Percentiles rank a stretch among this genome's conserved stretches.
Evolutionary conservation across 371 early-diverging fungal species (phyloP).

Genomic region (Circinella minor): DNA sequence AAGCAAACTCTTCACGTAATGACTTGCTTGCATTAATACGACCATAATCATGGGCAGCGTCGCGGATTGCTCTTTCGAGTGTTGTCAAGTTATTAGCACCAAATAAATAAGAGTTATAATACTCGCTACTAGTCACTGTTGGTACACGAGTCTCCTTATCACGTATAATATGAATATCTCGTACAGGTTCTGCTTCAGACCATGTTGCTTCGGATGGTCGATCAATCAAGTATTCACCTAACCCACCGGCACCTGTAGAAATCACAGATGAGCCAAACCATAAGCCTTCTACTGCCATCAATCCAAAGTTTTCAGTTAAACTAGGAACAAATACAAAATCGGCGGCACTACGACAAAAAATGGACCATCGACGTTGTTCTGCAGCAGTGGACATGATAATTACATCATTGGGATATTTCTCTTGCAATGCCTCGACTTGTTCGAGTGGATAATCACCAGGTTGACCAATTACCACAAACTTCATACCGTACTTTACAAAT

Average conservation of each 20-base stretch:
- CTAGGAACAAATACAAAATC: conserved; percentile 68
- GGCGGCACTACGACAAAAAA: conserved; percentile 63
- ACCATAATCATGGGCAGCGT: conserved; percentile 48
- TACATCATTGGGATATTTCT: conserved; percentile 49
- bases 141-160: conserved; percentile 29
- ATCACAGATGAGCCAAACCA: conserved; percentile 66
- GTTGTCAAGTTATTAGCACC: conserved; percentile 28
- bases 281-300: conserved; percentile 68
- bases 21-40: conserved; percentile 27
- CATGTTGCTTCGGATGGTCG: conserved; percentile 30
- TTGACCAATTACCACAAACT: conserved; percentile 66
- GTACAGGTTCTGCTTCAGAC: conserved; percentile 17
- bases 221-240: conserved; percentile 62
- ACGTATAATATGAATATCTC: conserved; percentile 31
- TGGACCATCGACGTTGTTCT: conserved; percentile 55
- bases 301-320: conserved; percentile 63
- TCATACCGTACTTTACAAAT: conserved; percentile 47
- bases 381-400: conserved; percentile 44
- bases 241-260: conserved; percentile 61
- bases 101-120: conserved; percentile 64
- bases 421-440: conserved; percentile 44
- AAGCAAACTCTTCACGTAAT: conserved; percentile 55
- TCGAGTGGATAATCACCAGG: conserved; percentile 61
- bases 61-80: conserved; percentile 49
- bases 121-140: conserved; percentile 41